phyloP scores from a whole-genome alignment of 805 yeast genomes.

The Metschnikowia borealis region DNA sequence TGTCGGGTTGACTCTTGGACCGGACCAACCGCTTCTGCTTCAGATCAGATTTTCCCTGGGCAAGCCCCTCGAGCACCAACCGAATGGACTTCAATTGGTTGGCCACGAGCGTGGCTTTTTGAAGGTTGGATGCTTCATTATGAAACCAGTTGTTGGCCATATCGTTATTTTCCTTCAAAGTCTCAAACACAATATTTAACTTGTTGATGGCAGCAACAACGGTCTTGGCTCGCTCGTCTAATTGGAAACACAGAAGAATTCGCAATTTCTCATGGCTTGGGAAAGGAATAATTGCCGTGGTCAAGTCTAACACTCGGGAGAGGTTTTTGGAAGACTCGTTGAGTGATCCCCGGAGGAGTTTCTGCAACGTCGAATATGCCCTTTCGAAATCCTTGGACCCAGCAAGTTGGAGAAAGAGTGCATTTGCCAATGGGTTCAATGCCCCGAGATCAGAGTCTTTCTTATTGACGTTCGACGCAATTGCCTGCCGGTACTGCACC shows the following conservation, averaged over 20 bases:
- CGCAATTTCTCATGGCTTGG: conserved; percentile 40
- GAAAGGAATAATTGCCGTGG: conserved; percentile 50
- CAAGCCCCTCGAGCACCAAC: conserved; percentile 45
- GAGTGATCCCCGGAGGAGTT: conserved; percentile 15
- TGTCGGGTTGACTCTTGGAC: not conserved
- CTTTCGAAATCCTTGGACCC: conserved; percentile 44
- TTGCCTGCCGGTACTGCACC: conserved; percentile 34
- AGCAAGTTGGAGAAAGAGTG: conserved; percentile 52
- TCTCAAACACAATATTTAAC: conserved; percentile 36
- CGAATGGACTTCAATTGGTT: conserved; percentile 52
- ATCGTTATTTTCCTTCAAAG: conserved; percentile 28
- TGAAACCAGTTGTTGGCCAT: conserved; percentile 44
- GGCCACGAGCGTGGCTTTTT: conserved; percentile 53
- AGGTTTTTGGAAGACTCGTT: conserved; percentile 14
- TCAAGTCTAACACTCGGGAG: conserved; percentile 40
- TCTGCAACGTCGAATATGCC: conserved; percentile 41
- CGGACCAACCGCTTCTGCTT: conserved; percentile 9
- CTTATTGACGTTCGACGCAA: conserved; percentile 13
- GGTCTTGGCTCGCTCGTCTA: conserved; percentile 30
- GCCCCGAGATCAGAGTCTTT: conserved; percentile 34
- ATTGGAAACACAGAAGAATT: conserved; percentile 31
- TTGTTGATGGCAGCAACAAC: conserved; percentile 30
- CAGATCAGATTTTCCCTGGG: not conserved
- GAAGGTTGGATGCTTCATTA: conserved; percentile 47
- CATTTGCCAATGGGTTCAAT: conserved; percentile 57